Conservation (phyloP, 306 rosid species). For the Benincasa hispida region DNA sequence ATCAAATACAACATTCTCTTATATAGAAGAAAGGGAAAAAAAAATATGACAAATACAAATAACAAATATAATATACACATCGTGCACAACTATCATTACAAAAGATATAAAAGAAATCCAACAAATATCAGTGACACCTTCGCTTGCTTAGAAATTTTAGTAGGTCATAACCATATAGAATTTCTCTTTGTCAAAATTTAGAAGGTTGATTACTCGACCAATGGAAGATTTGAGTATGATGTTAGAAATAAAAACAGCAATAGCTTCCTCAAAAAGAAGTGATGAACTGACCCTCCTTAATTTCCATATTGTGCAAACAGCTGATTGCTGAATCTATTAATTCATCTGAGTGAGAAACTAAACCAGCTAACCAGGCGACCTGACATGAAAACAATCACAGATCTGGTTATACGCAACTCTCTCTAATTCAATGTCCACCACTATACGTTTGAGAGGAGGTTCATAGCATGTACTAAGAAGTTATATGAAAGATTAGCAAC, state of each 20-base stretch:
- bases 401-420: not conserved
- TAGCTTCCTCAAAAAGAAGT: slow-evolving; percentile 7
- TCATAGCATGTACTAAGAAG: not conserved
- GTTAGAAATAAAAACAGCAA: slow-evolving; percentile 2
- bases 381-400: slow-evolving; percentile 20
- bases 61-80: not conserved
- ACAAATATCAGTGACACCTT: no score
- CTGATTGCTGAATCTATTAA: slow-evolving; percentile 55
- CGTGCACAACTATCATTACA: not conserved
- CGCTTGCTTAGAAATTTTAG: not conserved
- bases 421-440: slow-evolving; percentile 2
- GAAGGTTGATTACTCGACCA: not conserved
- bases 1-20: no score
- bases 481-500: not conserved
- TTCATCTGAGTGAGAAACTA: slow-evolving; percentile 75
- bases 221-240: not conserved
- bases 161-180: not conserved
- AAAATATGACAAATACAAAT: no score
- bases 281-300: slow-evolving; percentile 46
- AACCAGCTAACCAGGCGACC: slow-evolving; percentile 66
- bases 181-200: not conserved
- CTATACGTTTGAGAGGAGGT: not conserved
- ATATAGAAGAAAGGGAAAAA: no score
- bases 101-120: no score
- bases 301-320: slow-evolving; percentile 43